Evolutionary conservation across 2,329 filamentous ascomycete genomes (phyloP).

Genomic region (Tricladium varicosporioides): DNA sequence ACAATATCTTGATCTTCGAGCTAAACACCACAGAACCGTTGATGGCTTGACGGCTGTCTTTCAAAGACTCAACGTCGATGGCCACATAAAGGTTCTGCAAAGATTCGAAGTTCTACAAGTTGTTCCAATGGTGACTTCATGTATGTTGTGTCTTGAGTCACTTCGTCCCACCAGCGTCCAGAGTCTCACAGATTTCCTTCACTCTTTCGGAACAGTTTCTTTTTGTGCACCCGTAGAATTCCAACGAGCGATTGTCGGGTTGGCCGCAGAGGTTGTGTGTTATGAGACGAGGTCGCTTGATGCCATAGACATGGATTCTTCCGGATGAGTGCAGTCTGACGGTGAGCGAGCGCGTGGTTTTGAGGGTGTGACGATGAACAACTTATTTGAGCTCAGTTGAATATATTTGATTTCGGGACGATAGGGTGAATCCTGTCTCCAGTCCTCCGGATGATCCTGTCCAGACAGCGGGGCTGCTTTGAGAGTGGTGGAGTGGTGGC

Average conservation of each 20-base stretch:
- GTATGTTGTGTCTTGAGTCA: constrained; percentile 17
- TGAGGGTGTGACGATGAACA: constrained; percentile 7
- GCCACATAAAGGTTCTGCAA: constrained; percentile 13
- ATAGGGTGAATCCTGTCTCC: constrained; percentile 10
- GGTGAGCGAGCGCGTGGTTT: constrained; percentile 18
- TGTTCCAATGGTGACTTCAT: constrained; percentile 16
- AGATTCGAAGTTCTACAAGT: constrained; percentile 17
- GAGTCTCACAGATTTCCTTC: constrained; percentile 14
- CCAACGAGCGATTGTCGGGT: constrained; percentile 11
- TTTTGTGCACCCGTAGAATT: constrained; percentile 12
- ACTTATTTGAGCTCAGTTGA: constrained; percentile 10
- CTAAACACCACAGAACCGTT: constrained; percentile 10
- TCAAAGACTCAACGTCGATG: constrained; percentile 18
- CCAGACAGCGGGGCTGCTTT: constrained; percentile 10
- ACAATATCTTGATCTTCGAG: constrained; percentile 19
- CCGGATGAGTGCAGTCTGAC: constrained; percentile 24
- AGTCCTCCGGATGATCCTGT: constrained; percentile 7
- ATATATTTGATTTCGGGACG: constrained; percentile 7
- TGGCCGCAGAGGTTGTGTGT: constrained; percentile 18
- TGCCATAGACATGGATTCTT: constrained; percentile 25
- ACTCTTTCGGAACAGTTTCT: constrained; percentile 16
- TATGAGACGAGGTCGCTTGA: constrained; percentile 28
- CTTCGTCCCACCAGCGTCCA: constrained; percentile 13
- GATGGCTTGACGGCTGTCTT: constrained; percentile 14
- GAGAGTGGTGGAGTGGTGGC: constrained; percentile 7